Evolutionary conservation across 2,329 filamentous ascomycete species (phyloP), one percentile per base, ranked within the genome.

Genomic region (Graphiopsis chlorocephala): DNA sequence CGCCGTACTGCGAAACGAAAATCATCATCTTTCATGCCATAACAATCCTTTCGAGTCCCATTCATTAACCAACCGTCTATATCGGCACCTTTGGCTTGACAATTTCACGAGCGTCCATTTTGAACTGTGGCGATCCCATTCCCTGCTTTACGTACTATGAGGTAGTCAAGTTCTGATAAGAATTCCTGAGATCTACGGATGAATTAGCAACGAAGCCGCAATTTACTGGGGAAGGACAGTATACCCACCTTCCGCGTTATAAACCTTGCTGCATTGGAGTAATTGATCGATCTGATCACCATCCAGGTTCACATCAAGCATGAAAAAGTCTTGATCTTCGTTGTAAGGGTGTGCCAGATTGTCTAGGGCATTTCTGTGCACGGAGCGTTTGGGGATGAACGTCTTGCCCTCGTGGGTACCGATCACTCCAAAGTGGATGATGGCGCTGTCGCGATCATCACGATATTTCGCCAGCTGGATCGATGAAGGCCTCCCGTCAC

Each of bases 1-100:
- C 28, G 59, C 20, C 53, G 29, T 56, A 31, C 31, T 31, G n/a
- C 31, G 59, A 23, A 61, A 61, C 47, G 59, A 61, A 61, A 45
- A 45, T 45, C 38, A 45, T 45, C 38, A 45, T 45, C 38, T 45
- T 45, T 45, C n/a, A 45, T 45, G 38, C 38, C 38, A 45, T 20
- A 20, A 2, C 10, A n/a, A 12, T n/a, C 23, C 38, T 45, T n/a
- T 45, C 10, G n/a, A 10, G 38, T 45, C 12, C 8, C 38, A 45
- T 10, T 23, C 8, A 8, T 45, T 45, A n/a, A 45, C 8, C n/a
- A 45, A n/a, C 38, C n/a, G 3, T 20, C 38, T 10, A 45, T 45
- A 4, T 45, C n/a, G 38, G n/a, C 10, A 8, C 12, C n/a, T 45
- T 12, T 45, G n/a, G 8, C 38, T 45, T 45, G 38, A n/a, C n/a